A percentile compares a stretch with the other conserved stretches of the same genome.
Conservation (phyloP, 768 basidiomycete species). For the Cystofilobasidium bisporidii region DNA sequence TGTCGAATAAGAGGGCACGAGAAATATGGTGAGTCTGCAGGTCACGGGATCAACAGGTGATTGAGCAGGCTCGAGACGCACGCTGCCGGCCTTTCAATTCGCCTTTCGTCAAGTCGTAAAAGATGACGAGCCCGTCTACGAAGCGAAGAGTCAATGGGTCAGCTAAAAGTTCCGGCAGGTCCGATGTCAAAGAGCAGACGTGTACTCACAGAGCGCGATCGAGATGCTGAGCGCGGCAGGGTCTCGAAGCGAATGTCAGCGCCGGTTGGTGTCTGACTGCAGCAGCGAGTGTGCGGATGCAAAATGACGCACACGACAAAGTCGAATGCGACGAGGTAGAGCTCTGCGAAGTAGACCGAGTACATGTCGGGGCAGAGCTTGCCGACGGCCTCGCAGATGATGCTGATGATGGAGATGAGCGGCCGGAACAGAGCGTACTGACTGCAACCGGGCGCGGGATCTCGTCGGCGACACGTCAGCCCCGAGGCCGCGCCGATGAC, state of each 20-base stretch:
- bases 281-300: too few relatives aligned
- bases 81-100: conserved; percentile 65
- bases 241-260: too few relatives aligned
- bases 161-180: too few relatives aligned
- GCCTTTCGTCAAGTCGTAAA: conserved; percentile 70
- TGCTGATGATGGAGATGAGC: conserved; percentile 60
- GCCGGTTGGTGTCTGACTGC: too few relatives aligned
- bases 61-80: conserved; percentile 74
- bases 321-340: conserved; percentile 46
- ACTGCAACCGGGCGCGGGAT: neutral
- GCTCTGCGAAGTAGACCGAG: conserved; percentile 53
- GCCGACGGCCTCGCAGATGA: conserved; percentile 60
- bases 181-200: too few relatives aligned
- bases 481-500: neutral
- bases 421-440: conserved; percentile 76
- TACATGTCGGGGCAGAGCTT: conserved; percentile 61
- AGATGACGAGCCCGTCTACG: conserved; percentile 72
- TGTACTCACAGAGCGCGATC: conserved; percentile 78
- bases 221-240: too few relatives aligned
- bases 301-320: too few relatives aligned
- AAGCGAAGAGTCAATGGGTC: too few relatives aligned
- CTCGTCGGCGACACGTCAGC: too few relatives aligned
- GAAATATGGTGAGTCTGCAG: too few relatives aligned
- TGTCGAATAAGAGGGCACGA: too few relatives aligned
- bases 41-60: conserved; percentile 46